Conservation (phyloP, 208 protist species). For the Acanthamoeba culbertsoni region DNA sequence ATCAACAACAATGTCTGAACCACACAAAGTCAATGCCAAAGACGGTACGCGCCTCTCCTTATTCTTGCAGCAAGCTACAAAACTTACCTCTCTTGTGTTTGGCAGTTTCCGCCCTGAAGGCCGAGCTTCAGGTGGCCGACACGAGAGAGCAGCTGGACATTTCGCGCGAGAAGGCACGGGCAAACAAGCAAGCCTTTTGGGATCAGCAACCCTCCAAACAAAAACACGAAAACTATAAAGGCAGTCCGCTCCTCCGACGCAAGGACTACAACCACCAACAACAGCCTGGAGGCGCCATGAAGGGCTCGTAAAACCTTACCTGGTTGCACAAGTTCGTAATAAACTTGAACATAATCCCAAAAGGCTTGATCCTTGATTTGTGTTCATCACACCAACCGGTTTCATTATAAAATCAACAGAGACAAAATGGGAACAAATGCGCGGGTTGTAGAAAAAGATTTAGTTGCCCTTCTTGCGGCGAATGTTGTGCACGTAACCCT, state of each 20-base stretch:
- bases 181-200: background rate
- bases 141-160: background rate
- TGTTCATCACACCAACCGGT: background rate
- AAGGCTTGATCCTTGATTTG: too few relatives aligned
- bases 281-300: background rate
- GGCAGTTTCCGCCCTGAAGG: background rate
- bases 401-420: too few relatives aligned
- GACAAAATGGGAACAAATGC: background rate
- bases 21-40: too few relatives aligned
- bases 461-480: slow-evolving; percentile 44
- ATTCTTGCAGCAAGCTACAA: too few relatives aligned
- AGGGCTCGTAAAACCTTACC: background rate
- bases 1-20: too few relatives aligned
- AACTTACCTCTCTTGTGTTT: too few relatives aligned
- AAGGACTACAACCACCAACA: slow-evolving; percentile 32
- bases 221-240: background rate
- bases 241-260: background rate
- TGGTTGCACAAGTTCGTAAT: too few relatives aligned
- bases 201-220: background rate
- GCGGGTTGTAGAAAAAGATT: background rate
- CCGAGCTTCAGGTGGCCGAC: background rate
- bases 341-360: too few relatives aligned
- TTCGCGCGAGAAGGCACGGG: background rate
- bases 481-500: slow-evolving; percentile 59
- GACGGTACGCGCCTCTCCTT: too few relatives aligned